A percentile compares a stretch with the other conserved stretches of the same genome.
phyloP scores from a whole-genome alignment of 371 early-diverging fungal species.

The Batrachochytrium dendrobatidis region DNA sequence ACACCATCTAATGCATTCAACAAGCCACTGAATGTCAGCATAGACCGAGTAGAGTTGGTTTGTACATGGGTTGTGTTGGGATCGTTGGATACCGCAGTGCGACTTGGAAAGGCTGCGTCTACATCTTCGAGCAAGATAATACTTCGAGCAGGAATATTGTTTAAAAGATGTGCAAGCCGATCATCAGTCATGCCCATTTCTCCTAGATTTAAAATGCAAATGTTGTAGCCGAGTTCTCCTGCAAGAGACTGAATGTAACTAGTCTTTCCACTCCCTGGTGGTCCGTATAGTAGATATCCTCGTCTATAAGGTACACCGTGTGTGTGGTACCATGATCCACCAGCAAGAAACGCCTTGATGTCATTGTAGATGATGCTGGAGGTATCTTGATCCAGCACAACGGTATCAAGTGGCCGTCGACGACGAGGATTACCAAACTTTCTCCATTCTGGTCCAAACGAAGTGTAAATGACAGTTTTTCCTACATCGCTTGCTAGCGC shows the following conservation, averaged over 20 bases:
- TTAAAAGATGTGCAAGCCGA: constrained; percentile 86
- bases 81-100: constrained; percentile 49
- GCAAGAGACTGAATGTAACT: constrained; percentile 97
- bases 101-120: constrained; percentile 90
- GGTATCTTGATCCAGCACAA: constrained; percentile 76
- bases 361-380: constrained; percentile 72
- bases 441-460: constrained; percentile 94
- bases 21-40: constrained; percentile 97
- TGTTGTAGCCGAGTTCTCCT: constrained; percentile 94
- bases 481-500: constrained; percentile 86
- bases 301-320: constrained; percentile 95
- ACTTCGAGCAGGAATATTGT: constrained; percentile 89
- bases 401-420: constrained; percentile 72
- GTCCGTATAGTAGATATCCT: constrained; percentile 96
- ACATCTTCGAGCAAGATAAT: constrained; percentile 98
- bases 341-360: constrained; percentile 76
- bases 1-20: constrained; percentile 99
- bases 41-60: too few species aligned
- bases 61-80: constrained; percentile 30
- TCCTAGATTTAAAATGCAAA: constrained; percentile 89
- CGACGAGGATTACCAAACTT: constrained; percentile 92
- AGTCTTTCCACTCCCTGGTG: constrained; percentile 99
- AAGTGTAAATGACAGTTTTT: constrained; percentile 90
- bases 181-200: constrained; percentile 92
- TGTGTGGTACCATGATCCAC: constrained; percentile 91